Base-by-base conservation (phyloP, 177 flowering plant genomes). In the Vitis hybrid region DNA sequence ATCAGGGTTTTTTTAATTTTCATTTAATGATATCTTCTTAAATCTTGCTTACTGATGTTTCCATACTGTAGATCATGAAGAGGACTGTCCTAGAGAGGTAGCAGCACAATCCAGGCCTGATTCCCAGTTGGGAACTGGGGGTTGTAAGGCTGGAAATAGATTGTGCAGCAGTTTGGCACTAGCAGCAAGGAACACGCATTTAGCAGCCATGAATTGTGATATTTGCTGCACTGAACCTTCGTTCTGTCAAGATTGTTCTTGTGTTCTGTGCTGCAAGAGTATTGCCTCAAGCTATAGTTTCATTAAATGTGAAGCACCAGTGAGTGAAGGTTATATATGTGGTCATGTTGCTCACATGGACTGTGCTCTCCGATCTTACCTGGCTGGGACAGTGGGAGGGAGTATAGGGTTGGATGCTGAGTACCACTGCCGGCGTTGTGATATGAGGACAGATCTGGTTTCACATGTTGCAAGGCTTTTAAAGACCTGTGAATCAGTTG, bases 341-440 rank as follows among this genome's bases (percentile, higher is more conserved):
- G 92, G 89, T 8, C 98, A 93, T 73, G 76, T 81, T 76, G 87
- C 92, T 62, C 98, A 92, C 69, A 12, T 92, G 8, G 76, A 85
- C 40, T 94, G 97, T 81, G 97, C 87, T 60, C 84, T 94, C 21
- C 84, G 83, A 48, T 75, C 86, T 49, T 84, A 84, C 78, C 80
- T 91, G 97, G 97, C 97, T 78, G 98, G 97, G 51, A 89, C 90
- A 12, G 87, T 91, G 6, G 94, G 92, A 75, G 97, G 97, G 62
- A 83, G 80, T 79, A 83, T 88, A 69, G 89, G 85, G 27, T 68
- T 94, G 78, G 91, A 91, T 85, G 89, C 85, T 55, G 97, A 88
- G 74, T 94, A 89, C 68, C 87, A 85, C 70, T 94, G 98, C 74
- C 85, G 98, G 35, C 91, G 97, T 12, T 94, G 98, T 87, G 95